Conservation (phyloP, 768 basidiomycete genomes). For the Amanita inopinata region DNA sequence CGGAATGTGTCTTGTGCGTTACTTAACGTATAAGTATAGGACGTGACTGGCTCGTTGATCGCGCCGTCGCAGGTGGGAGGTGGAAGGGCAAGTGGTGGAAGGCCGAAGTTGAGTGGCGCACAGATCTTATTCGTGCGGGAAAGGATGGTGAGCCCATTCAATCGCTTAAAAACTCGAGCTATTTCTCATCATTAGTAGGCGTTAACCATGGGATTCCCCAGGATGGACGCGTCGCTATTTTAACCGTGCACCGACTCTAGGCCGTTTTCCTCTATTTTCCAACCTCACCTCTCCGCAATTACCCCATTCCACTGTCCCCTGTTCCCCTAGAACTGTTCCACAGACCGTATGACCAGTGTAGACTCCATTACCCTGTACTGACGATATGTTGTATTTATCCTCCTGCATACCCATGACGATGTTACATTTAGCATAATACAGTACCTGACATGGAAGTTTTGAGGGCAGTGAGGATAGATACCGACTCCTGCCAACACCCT, state of each 20-base stretch:
- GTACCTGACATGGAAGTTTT: too few species aligned
- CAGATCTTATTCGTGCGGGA: constrained; percentile 61
- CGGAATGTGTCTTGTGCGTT: not conserved
- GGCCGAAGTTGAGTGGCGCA: constrained; percentile 68
- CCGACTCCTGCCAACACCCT: too few species aligned
- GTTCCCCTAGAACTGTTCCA: not conserved
- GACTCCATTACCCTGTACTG: not conserved
- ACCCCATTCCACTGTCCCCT: not conserved
- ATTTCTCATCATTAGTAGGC: too few species aligned
- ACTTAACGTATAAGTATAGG: constrained; percentile 24
- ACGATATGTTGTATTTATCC: not conserved
- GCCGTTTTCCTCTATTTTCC: too few species aligned
- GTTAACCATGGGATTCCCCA: constrained; percentile 76
- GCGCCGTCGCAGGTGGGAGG: constrained; percentile 47
- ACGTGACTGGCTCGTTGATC: constrained; percentile 67
- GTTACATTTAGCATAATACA: too few species aligned
- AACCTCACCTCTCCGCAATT: too few species aligned
- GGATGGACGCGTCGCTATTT: constrained; percentile 72
- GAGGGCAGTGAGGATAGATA: too few species aligned
- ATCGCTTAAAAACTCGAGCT: too few species aligned
- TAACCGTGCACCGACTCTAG: constrained; percentile 48
- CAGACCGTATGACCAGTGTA: not conserved
- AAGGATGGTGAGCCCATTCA: constrained; percentile 18
- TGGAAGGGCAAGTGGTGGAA: constrained; percentile 67
- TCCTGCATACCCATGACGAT: not conserved